Base-by-base conservation (phyloP, 495 filamentous ascomycete genomes). In the Penicillium nucicola region DNA sequence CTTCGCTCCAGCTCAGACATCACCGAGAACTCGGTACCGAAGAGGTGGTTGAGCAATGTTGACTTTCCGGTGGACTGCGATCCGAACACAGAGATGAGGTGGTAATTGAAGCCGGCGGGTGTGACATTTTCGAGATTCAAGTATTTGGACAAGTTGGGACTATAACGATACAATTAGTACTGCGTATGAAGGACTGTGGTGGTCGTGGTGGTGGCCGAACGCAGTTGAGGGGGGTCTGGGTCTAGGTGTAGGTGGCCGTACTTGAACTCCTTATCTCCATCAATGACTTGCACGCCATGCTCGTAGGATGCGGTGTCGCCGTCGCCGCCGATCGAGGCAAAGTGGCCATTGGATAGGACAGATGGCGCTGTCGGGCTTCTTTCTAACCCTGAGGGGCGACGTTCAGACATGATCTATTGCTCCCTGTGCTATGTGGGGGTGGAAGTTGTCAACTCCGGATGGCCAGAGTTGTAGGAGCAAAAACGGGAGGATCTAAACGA, bases 51-150 rank as follows among this genome's bases (percentile, higher is more conserved):
- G 50, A 98, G 84, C 15, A 98, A 79, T 20, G 93, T 98, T 12
- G 92, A 97, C 77, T 98, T 98, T 46, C 93, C 93, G 7, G 93
- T 98, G 40, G 95, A 97, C 76, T 98, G 93, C 22, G 92, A 96
- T 23, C 93, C 93, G 70, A 98, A 98, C 56, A 98, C 93, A 55
- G 92, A 96, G 55, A 98, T 96, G 53, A 98, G 84, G 67, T 98
- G 93, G 70, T 98, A 98, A 70, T 96, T 96, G 83, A 98, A 98
- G 62, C 93, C 93, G 52, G 89, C 84, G 42, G 85, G 80, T 28
- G 88, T 85, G 64, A 95, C 82, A 59, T 86, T 80, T 69, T 91
- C 89, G 56, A 84, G 74, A 50, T 76, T 72, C 36, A 98, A 79
- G 69, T 97, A 98, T 34, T 81, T 82, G 59, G 84, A 85, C 58